phyloP scores from a whole-genome alignment of 495 filamentous ascomycete species.

The Aspergillus campestris region DNA sequence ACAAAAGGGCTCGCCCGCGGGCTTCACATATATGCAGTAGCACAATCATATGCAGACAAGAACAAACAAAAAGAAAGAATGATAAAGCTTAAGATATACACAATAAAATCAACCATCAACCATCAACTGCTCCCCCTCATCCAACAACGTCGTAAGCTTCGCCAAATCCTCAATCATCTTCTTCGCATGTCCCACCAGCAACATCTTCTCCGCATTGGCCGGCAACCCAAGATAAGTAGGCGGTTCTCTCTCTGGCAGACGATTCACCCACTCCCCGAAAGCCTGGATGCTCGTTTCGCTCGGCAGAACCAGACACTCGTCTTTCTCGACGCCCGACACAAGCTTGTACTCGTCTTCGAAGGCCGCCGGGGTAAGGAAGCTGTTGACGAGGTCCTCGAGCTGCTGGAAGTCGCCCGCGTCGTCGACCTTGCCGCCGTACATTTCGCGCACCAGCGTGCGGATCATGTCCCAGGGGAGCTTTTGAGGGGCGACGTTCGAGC shows the following conservation, averaged over 20 bases:
- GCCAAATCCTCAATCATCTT: slow-evolving; percentile 79
- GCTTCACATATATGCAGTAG: slow-evolving; percentile 5
- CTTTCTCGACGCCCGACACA: slow-evolving; percentile 54
- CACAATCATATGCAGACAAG: slow-evolving; percentile 1
- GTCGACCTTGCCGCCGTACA: slow-evolving; percentile 97
- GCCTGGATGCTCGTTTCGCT: slow-evolving; percentile 71
- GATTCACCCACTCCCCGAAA: slow-evolving; percentile 87
- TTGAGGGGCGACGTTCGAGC: slow-evolving; percentile 83
- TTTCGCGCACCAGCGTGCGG: slow-evolving; percentile 81
- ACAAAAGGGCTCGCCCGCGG: slow-evolving; percentile 16
- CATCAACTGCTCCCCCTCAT: slow-evolving; percentile 90
- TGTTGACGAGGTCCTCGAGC: slow-evolving; percentile 61
- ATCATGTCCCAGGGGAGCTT: slow-evolving; percentile 98
- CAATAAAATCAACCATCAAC: slow-evolving; percentile 45
- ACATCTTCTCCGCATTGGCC: slow-evolving; percentile 91
- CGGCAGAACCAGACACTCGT: slow-evolving; percentile 65
- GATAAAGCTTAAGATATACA: slow-evolving; percentile 1
- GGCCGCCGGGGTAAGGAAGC: slow-evolving; percentile 72
- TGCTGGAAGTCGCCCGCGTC: slow-evolving; percentile 76
- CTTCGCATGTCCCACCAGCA: slow-evolving; percentile 81
- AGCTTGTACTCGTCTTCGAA: slow-evolving; percentile 90
- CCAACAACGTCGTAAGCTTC: slow-evolving; percentile 73
- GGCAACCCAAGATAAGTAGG: slow-evolving; percentile 95
- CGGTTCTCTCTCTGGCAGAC: slow-evolving; percentile 87
- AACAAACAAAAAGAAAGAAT: slow-evolving; percentile 1